phyloP scores from a whole-genome alignment of 2,329 filamentous ascomycete species.

The Fusarium sp. region DNA sequence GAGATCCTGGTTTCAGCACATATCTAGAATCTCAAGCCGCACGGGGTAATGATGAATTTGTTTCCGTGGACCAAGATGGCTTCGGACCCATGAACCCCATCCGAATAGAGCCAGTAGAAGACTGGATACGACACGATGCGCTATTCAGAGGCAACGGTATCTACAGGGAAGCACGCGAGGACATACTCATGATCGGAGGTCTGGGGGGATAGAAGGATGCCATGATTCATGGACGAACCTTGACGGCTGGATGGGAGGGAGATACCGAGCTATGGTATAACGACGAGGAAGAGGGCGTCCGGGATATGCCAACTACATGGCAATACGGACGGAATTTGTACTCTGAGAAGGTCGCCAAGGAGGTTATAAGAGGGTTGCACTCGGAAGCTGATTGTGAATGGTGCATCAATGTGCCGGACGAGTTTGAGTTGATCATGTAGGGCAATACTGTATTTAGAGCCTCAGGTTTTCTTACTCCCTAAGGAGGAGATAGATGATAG shows the following conservation, averaged over 20 bases:
- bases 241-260: accelerated
- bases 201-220: background rate
- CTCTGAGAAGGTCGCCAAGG: background rate
- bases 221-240: background rate
- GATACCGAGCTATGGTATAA: too few relatives aligned
- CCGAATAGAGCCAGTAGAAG: accelerated
- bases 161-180: accelerated
- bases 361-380: background rate
- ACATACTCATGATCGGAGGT: background rate
- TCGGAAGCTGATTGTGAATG: background rate
- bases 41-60: background rate
- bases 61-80: background rate
- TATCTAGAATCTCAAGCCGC: background rate
- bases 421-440: too few relatives aligned
- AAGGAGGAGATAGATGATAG: too few relatives aligned
- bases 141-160: background rate
- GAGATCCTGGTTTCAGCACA: accelerated
- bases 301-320: too few relatives aligned
- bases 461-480: too few relatives aligned
- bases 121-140: accelerated
- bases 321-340: background rate
- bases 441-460: too few relatives aligned
- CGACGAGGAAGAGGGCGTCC: too few relatives aligned
- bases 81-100: background rate
- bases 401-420: too few relatives aligned